phyloP scores from a whole-genome alignment of 2,329 filamentous ascomycete species.

The Penicillium sp. region DNA sequence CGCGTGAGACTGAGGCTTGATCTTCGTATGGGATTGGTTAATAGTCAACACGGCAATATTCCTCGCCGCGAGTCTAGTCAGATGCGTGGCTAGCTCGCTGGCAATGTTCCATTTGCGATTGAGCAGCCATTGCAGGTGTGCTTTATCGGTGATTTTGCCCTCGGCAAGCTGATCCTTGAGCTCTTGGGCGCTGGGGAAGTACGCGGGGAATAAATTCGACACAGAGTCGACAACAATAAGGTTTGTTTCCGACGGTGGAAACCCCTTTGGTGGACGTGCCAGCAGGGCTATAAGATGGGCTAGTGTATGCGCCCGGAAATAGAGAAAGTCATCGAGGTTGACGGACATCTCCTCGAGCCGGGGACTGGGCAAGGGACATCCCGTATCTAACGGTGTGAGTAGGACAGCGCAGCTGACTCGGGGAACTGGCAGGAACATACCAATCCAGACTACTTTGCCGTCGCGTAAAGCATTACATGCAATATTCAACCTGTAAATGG shows the following conservation, averaged over 20 bases:
- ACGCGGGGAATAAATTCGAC: conserved; percentile 71
- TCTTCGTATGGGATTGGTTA: conserved; percentile 78
- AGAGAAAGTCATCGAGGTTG: conserved; percentile 56
- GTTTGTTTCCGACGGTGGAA: conserved; percentile 62
- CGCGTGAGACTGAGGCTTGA: conserved; percentile 64
- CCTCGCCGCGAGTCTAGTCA: conserved; percentile 71
- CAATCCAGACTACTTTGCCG: conserved; percentile 75
- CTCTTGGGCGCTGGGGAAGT: conserved; percentile 63
- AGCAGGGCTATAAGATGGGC: conserved; percentile 71
- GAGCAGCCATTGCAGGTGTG: conserved; percentile 38
- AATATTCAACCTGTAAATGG: conserved; percentile 64
- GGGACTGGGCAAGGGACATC: conserved; percentile 47
- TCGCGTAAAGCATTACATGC: conserved; percentile 61
- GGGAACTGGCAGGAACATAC: conserved; percentile 50
- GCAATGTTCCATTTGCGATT: conserved; percentile 58
- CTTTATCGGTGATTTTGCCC: conserved; percentile 39
- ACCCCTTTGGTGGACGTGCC: conserved; percentile 61
- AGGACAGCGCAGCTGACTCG: background rate
- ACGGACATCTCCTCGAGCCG: conserved; percentile 51
- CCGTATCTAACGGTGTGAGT: conserved; percentile 43
- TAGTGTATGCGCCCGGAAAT: conserved; percentile 60
- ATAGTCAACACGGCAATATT: conserved; percentile 71
- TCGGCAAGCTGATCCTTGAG: conserved; percentile 29
- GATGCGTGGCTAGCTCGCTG: conserved; percentile 58
- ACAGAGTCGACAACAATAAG: conserved; percentile 76